These are phyloP conservation scores for Dentipellis fragilis DNA, from an alignment of 768 basidiomycete species.

Conservation along the genomic window DNA sequence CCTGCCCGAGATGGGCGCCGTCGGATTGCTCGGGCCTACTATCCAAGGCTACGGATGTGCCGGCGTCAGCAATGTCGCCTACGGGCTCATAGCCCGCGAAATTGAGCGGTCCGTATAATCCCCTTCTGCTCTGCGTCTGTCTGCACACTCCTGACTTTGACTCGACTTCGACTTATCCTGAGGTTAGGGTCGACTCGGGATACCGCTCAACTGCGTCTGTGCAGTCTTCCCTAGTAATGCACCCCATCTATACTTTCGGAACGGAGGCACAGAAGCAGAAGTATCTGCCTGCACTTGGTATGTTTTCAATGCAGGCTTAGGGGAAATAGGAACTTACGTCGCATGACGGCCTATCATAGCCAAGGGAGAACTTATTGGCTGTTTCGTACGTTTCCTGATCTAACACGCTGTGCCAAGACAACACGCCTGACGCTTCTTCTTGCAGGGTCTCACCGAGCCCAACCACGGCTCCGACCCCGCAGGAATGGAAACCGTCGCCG, in stretches of 20 bases:
- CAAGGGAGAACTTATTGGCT: conserved; percentile 79
- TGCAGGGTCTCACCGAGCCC: conserved; percentile 87
- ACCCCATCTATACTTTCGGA: conserved; percentile 85
- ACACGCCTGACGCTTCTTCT: neutral
- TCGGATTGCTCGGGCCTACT: conserved; percentile 87
- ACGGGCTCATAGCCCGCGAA: conserved; percentile 89
- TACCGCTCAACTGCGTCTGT: conserved; percentile 94
- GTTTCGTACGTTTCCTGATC: conserved; percentile 60
- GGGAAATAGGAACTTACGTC: neutral
- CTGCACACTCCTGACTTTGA: neutral
- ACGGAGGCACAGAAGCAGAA: conserved; percentile 84
- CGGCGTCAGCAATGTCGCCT: conserved; percentile 83
- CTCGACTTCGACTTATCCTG: neutral
- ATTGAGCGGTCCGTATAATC: conserved; percentile 61
- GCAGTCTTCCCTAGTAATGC: conserved; percentile 95
- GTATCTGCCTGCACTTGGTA: conserved; percentile 78
- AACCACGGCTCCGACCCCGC: conserved; percentile 96
- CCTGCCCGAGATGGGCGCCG: conserved; percentile 83
- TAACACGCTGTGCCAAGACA: neutral
- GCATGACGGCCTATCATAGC: conserved; percentile 33
- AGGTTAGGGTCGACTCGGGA: conserved; percentile 80
- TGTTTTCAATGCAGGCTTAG: conserved; percentile 6
- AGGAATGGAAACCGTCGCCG: conserved; percentile 94
- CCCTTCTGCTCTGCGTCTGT: neutral
- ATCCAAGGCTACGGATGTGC: conserved; percentile 93